Conservation (phyloP, 139 green algal species). For the Closterium sp. region DNA sequence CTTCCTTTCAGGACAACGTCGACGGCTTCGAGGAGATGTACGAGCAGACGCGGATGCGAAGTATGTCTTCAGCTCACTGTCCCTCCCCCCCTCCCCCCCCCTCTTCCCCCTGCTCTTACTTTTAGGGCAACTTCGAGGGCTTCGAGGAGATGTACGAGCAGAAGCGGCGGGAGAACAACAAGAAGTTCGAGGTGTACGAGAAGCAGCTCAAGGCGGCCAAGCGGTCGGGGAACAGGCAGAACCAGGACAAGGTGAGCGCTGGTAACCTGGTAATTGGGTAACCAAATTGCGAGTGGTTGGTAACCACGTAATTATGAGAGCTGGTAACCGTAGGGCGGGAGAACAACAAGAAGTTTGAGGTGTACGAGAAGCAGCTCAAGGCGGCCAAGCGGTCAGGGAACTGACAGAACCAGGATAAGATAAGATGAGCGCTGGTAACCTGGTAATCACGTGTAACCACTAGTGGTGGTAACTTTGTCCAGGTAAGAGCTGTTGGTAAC, state of each 20-base stretch:
- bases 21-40: slow-evolving; percentile 99
- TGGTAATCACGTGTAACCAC: too few relatives aligned
- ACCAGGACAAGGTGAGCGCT: slow-evolving; percentile 44
- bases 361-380: slow-evolving; percentile 93
- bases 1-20: slow-evolving; percentile 71
- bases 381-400: slow-evolving; percentile 40
- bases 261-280: not conserved
- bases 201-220: slow-evolving; percentile 85
- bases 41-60: slow-evolving; percentile 79
- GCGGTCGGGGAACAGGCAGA: slow-evolving; percentile 37
- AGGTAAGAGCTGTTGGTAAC: too few relatives aligned
- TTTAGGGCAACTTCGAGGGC: slow-evolving; percentile 76
- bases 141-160: slow-evolving; percentile 99
- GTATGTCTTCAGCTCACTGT: not conserved
- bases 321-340: slow-evolving; percentile 56
- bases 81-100: not conserved
- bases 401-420: slow-evolving; percentile 48
- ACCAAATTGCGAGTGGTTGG: too few relatives aligned
- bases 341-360: slow-evolving; percentile 80
- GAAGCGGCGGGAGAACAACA: slow-evolving; percentile 86
- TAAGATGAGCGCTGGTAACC: slow-evolving; percentile 31
- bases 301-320: not conserved
- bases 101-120: not conserved
- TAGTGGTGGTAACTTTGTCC: too few relatives aligned
- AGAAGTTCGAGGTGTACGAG: slow-evolving; percentile 78